These are phyloP conservation scores for Kwoniella mangroviensis DNA, from an alignment of 768 basidiomycete species.

Conservation along the genomic window DNA sequence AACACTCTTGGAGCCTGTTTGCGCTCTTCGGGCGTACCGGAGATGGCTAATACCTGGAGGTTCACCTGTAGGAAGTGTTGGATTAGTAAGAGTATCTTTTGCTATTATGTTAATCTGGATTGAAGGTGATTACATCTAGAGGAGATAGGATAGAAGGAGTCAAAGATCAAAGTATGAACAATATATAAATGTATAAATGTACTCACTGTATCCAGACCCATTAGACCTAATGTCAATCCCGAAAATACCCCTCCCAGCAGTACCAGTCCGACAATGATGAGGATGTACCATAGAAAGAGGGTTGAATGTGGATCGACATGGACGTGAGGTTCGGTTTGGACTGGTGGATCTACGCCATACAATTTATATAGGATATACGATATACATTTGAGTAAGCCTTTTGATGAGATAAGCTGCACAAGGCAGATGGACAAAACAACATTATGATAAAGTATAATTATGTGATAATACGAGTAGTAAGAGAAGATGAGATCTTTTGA, in stretches of 20 bases:
- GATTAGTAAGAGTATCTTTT: neutral
- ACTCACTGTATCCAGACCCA: slow-evolving; percentile 48
- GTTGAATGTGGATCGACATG: slow-evolving; percentile 42
- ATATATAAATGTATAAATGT: too few species aligned
- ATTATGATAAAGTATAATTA: too few species aligned
- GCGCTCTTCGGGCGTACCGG: slow-evolving; percentile 43
- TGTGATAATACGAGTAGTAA: too few species aligned
- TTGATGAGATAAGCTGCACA: too few species aligned
- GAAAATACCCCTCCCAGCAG: slow-evolving; percentile 45
- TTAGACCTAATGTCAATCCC: slow-evolving; percentile 47
- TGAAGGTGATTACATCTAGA: neutral
- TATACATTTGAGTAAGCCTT: too few species aligned
- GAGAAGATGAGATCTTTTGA: too few species aligned
- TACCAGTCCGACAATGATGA: slow-evolving; percentile 36
- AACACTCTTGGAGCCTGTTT: slow-evolving; percentile 45
- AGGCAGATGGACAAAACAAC: too few species aligned
- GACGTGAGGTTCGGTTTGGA: slow-evolving; percentile 35
- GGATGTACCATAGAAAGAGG: slow-evolving; percentile 45
- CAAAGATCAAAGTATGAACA: too few species aligned
- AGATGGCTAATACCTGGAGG: slow-evolving; percentile 45
- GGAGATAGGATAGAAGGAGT: neutral
- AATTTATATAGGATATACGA: too few species aligned
- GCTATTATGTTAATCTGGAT: too few species aligned
- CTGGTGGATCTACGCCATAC: slow-evolving; percentile 2
- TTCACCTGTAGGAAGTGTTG: slow-evolving; percentile 35